Percentiles rank a stretch among this genome's conserved stretches.
Evolutionary conservation across 495 filamentous ascomycete species (phyloP).

Genomic region (Niebla homalea): DNA sequence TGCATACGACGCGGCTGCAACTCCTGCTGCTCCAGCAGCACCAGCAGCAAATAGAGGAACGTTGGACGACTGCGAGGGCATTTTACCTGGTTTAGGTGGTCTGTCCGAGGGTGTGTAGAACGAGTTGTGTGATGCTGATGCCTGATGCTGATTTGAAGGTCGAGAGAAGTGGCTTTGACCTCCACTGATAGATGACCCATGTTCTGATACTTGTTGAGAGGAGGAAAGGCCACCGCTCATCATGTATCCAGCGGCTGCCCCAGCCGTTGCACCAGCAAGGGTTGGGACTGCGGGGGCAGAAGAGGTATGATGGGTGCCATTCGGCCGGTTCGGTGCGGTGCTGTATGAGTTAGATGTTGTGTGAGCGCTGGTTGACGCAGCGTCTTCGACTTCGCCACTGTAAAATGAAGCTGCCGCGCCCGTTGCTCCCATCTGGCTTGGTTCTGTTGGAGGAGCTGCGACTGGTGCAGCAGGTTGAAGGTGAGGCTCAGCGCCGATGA

Average conservation of each 20-base stretch:
- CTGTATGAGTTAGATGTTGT: background rate
- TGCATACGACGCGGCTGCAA: slow-evolving; percentile 22
- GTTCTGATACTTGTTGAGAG: slow-evolving; percentile 20
- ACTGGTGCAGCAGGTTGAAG: slow-evolving; percentile 35
- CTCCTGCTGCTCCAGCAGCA: slow-evolving; percentile 34
- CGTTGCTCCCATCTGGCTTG: slow-evolving; percentile 34
- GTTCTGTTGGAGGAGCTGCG: slow-evolving; percentile 37
- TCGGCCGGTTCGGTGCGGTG: slow-evolving; percentile 3
- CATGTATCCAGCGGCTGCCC: slow-evolving; percentile 38
- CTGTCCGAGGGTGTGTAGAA: slow-evolving; percentile 2
- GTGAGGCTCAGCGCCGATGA: slow-evolving; percentile 36
- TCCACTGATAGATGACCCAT: slow-evolving; percentile 18
- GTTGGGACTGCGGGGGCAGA: slow-evolving; percentile 22
- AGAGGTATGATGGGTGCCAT: slow-evolving; percentile 11
- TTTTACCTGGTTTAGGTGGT: slow-evolving; percentile 24
- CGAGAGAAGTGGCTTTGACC: slow-evolving; percentile 13
- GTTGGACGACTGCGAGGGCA: slow-evolving; percentile 26
- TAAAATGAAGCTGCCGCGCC: slow-evolving; percentile 41
- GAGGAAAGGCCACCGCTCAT: slow-evolving; percentile 28
- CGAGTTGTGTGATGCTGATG: slow-evolving; percentile 5
- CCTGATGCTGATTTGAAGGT: slow-evolving; percentile 4
- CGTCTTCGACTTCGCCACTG: slow-evolving; percentile 8
- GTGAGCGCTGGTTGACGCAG: slow-evolving; percentile 2
- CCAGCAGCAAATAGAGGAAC: slow-evolving; percentile 34
- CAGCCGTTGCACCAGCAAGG: slow-evolving; percentile 32